Base-by-base conservation (phyloP, 2,329 filamentous ascomycete species). In the Ascochyta viciae-villosae region DNA sequence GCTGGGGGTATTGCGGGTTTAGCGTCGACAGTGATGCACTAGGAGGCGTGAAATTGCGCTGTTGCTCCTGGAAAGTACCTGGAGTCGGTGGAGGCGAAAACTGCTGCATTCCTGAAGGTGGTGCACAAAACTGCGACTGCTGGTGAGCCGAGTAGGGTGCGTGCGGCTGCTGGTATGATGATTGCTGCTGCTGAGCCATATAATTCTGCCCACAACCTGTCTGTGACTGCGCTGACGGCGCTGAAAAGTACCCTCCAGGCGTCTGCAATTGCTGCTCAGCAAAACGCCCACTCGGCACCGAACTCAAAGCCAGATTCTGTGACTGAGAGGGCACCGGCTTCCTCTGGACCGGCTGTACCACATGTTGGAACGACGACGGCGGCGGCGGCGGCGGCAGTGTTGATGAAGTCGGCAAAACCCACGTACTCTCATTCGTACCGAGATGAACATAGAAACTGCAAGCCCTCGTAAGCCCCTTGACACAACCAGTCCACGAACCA, bases 41-140 rank as follows among this genome's bases (percentile, higher is more conserved):
- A 5, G 31, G 33, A 16, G 50, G 19, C 24, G n/a, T 31, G 6
- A 26, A 47, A 27, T 37, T 38, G 9, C 19, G 33, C 13, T 48
- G 44, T 33, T 51, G 48, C 16, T 40, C 37, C 39, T 27, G 39
- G 46, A 10, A 42, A 22, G 46, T 41, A 8, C 19, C 46, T 38
- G 47, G 27, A 19, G 27, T 35, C 34, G 39, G 13, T 5, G 47
- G 29, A 34, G 27, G 37, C 10, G 37, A 27, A 15, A 23, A 42
- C 15, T 42, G 47, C 27, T 42, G 47, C 12, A n/a, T 23, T 15
- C 33, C 33, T 4, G 37, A 15, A 23, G 38, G 22, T 13, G 38
- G 47, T 23, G 47, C 31, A 12, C 12, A 6, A 34, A n/a, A 10
- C 3, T 34, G 31, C 6, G 31, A 13, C 15, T 34, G 31, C 13